Percentiles rank a stretch among this genome's conserved stretches.
Evolutionary conservation across 176 grass and related monocot genomes (phyloP).

Genomic region (Phragmites australis): DNA sequence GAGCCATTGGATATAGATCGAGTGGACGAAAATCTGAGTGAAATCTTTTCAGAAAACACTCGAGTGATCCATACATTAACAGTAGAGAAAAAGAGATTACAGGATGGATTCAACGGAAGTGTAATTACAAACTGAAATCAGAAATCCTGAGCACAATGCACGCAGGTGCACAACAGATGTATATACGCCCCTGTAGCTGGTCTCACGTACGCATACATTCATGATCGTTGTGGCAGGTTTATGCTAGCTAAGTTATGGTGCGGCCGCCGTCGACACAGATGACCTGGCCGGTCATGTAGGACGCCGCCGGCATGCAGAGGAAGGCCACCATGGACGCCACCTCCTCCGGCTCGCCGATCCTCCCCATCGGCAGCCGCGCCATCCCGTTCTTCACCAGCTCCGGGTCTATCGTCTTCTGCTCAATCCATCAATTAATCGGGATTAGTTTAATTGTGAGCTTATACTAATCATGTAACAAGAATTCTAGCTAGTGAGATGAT

Average conservation of each 20-base stretch:
- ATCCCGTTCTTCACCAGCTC: background rate
- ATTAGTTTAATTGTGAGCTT: background rate
- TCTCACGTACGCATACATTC: too few species aligned
- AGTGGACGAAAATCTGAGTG: background rate
- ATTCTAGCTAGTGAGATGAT: background rate
- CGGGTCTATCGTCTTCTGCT: background rate
- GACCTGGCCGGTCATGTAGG: conserved; percentile 19
- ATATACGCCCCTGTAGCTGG: too few species aligned
- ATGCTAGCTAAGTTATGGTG: background rate
- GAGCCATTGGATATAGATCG: too few species aligned
- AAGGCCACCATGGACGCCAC: background rate
- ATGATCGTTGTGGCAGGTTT: background rate
- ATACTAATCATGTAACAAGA: background rate
- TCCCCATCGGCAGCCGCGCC: background rate
- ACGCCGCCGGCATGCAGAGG: conserved; percentile 25
- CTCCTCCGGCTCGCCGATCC: background rate
- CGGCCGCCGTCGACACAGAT: background rate
- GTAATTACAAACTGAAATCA: background rate
- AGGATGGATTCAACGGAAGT: background rate
- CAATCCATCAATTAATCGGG: background rate
- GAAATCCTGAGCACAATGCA: background rate
- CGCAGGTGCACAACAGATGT: background rate
- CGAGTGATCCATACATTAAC: background rate
- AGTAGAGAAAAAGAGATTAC: background rate
- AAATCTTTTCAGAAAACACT: background rate